Base-by-base conservation (phyloP, 345 rosid genomes). In the Salix koriyanagi region DNA sequence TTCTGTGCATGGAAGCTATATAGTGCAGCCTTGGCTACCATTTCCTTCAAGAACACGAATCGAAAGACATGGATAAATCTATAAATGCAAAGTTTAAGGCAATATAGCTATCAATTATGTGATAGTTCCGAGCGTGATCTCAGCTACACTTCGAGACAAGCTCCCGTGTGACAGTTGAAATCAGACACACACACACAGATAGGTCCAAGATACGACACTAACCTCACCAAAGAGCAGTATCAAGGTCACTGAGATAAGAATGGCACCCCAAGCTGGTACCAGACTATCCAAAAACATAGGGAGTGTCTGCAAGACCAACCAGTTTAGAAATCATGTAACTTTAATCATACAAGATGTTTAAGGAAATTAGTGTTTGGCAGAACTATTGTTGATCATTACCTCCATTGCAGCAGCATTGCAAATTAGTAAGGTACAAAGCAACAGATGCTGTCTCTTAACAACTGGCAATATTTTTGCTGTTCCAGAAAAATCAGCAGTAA, bases 381-480 rank as follows among this genome's bases (percentile, higher is more conserved):
- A 21, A 34, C n/a, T 58, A n/a, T 23, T 39, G 23, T 15, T 41
- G 4, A 62, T 19, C 50, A 19, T 28, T 85, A 95, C 98, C 98
- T 95, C 99, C 99, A 93, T 95, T 61, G 99, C 93, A 79, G 94
- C 96, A 69, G 98, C 99, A 76, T 95, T 95, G 87, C 93, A 95
- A 62, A 91, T 78, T 72, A 95, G 94, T 39, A 95, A 80, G 48
- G 97, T 90, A 78, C 96, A 92, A 42, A 95, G 96, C 78, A 95
- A 82, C 79, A 95, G 71, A 82, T 95, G 99, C 84, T 95, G 99
- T 16, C 89, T 90, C 79, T 81, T 87, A 37, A 93, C 98, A 71
- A 93, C 97, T 25, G 97, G 97, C 76, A 95, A 85, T 82, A 95
- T 95, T 83, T 90, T 95, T 61, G 86, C 98, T 93, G 93, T 70